These are phyloP conservation scores for Dacryopinax primogenitus DNA, from an alignment of 768 basidiomycete genomes.

Conservation along the genomic window DNA sequence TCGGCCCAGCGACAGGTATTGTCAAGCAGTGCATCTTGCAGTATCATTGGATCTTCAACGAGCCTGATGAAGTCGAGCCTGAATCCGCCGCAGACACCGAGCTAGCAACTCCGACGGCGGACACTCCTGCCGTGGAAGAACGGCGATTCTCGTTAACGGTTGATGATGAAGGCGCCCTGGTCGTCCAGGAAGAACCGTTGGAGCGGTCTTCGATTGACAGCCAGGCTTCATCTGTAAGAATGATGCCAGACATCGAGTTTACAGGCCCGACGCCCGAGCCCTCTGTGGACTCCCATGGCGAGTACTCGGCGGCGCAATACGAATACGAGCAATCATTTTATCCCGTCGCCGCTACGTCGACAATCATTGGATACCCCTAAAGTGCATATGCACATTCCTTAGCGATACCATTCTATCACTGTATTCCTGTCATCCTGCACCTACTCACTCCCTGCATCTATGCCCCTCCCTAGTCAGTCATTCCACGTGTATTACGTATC, in stretches of 20 bases:
- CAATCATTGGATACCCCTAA: not conserved
- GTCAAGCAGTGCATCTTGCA: conserved; percentile 12
- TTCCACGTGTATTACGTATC: not conserved
- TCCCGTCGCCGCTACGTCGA: not conserved
- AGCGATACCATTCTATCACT: not conserved
- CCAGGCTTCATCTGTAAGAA: not conserved
- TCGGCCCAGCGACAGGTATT: conserved; percentile 15
- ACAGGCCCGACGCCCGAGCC: conserved; percentile 1
- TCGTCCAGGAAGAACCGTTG: not conserved
- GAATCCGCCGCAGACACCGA: not conserved
- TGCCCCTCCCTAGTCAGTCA: not conserved
- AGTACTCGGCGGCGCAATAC: not conserved
- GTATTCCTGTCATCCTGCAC: conserved; percentile 3
- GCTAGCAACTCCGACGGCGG: not conserved
- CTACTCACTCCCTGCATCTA: not conserved
- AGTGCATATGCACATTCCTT: not conserved
- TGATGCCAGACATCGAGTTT: not conserved
- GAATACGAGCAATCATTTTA: not conserved
- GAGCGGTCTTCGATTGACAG: not conserved
- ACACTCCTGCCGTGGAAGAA: not conserved
- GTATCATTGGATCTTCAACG: conserved; percentile 15
- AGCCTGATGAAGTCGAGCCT: not conserved
- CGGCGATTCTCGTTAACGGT: not conserved
- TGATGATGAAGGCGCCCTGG: not conserved
- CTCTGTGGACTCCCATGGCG: not conserved